phyloP scores from a whole-genome alignment of 306 rosid genomes.

The Pyrus pyrifolia region DNA sequence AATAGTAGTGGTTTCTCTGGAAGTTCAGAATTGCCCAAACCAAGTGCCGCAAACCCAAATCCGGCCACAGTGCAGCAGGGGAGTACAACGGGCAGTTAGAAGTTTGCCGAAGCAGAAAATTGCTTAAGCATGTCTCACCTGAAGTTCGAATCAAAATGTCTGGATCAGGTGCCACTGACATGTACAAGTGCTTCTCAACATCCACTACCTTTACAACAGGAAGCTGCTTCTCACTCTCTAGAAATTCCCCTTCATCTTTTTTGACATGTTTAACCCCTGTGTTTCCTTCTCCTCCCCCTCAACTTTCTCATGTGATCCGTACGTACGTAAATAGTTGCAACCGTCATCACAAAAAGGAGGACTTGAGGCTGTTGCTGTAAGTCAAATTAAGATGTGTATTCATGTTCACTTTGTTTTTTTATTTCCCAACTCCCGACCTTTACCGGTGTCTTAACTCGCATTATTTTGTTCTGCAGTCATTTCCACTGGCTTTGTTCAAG shows the following conservation, averaged over 20 bases:
- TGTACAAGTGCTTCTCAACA: constrained; percentile 58
- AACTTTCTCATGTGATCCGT: neutral
- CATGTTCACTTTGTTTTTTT: neutral
- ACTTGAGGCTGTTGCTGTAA: constrained; percentile 91
- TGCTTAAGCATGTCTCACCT: constrained; percentile 65
- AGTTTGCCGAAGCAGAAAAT: constrained; percentile 81
- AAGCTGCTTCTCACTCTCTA: constrained; percentile 16
- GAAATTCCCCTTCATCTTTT: neutral
- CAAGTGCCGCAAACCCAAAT: constrained; percentile 59
- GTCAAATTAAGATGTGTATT: constrained; percentile 27
- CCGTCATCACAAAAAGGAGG: constrained; percentile 71
- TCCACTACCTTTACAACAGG: constrained; percentile 45
- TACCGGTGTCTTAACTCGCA: constrained; percentile 6
- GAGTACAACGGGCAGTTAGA: constrained; percentile 49
- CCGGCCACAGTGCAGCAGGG: constrained; percentile 74
- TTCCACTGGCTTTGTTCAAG: constrained; percentile 63
- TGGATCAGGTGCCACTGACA: constrained; percentile 75
- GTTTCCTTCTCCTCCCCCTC: constrained; percentile 6
- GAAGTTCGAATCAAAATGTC: constrained; percentile 60
- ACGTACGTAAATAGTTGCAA: too few relatives aligned
- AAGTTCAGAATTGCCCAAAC: constrained; percentile 57
- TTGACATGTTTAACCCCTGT: neutral
- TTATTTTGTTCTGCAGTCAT: constrained; percentile 52
- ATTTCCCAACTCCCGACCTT: neutral
- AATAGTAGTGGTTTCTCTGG: constrained; percentile 47